A percentile compares a stretch with the other conserved stretches of the same genome.
These are phyloP conservation scores for Sporisorium iseilematis-ciliati DNA, from an alignment of 1,284 basidiomycete species.

Conservation along the genomic window DNA sequence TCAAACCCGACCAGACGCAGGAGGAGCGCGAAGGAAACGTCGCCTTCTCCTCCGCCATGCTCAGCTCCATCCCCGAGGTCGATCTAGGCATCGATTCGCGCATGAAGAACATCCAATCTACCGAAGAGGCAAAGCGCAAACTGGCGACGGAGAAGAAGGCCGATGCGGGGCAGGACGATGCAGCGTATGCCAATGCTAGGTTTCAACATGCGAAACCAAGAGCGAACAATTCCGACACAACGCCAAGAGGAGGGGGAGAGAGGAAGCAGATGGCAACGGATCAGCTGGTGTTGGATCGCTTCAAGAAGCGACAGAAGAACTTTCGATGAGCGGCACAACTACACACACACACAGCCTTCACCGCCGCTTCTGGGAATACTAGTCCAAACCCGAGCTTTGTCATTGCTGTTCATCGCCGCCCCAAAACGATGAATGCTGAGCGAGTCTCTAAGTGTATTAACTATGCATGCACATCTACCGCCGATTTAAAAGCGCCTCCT, in stretches of 20 bases:
- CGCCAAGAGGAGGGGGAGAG: slow-evolving; percentile 71
- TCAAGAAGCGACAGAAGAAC: slow-evolving; percentile 63
- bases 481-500: background rate
- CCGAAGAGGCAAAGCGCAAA: slow-evolving; percentile 90
- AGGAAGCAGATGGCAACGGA: slow-evolving; percentile 86
- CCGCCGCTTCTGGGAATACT: no score
- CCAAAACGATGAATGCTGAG: background rate
- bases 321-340: slow-evolving; percentile 14
- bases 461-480: no score
- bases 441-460: background rate
- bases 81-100: slow-evolving; percentile 96
- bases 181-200: slow-evolving; percentile 80
- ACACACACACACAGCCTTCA: background rate
- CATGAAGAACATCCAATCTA: slow-evolving; percentile 93
- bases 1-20: slow-evolving; percentile 73
- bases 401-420: no score
- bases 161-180: slow-evolving; percentile 76
- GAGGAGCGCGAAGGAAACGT: slow-evolving; percentile 87
- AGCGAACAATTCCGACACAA: background rate
- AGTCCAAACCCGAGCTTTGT: background rate
- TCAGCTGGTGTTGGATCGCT: slow-evolving; percentile 78
- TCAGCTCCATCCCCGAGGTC: slow-evolving; percentile 93
- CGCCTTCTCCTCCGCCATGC: slow-evolving; percentile 90
- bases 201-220: slow-evolving; percentile 10
- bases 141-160: slow-evolving; percentile 78